A percentile compares a stretch with the other conserved stretches of the same genome.
Conservation (phyloP, 192 early-diverging fungal species). For the Entomortierella lignicola region DNA sequence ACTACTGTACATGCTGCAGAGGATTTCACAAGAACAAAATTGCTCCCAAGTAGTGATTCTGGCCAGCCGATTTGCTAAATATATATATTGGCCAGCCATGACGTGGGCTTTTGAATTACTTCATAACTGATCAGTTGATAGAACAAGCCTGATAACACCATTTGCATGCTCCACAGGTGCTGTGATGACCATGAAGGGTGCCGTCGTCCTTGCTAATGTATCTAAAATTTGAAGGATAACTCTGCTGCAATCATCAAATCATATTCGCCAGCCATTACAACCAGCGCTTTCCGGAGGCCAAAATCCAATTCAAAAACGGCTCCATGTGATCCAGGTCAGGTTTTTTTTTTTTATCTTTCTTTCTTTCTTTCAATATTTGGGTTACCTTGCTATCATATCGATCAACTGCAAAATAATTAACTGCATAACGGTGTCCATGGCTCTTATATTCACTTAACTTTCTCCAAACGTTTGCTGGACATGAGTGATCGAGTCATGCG, state of each 20-base stretch:
- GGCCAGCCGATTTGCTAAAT: too few species aligned
- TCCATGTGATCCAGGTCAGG: conserved; percentile 4
- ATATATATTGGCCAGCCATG: too few species aligned
- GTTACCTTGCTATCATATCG: not conserved
- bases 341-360: too few species aligned
- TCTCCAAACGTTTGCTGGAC: too few species aligned
- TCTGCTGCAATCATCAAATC: not conserved
- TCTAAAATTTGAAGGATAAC: not conserved
- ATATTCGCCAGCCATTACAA: not conserved
- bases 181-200: not conserved
- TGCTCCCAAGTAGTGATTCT: too few species aligned
- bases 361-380: too few species aligned
- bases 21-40: too few species aligned
- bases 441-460: too few species aligned
- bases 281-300: not conserved
- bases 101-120: not conserved
- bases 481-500: too few species aligned
- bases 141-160: not conserved
- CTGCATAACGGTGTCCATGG: too few species aligned
- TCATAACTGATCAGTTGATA: not conserved
- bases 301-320: not conserved
- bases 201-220: not conserved
- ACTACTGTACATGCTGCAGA: too few species aligned
- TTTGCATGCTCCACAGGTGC: not conserved
- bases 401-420: too few species aligned